Conservation (phyloP, 306 rosid species). For the Casuarina equisetifolia region DNA sequence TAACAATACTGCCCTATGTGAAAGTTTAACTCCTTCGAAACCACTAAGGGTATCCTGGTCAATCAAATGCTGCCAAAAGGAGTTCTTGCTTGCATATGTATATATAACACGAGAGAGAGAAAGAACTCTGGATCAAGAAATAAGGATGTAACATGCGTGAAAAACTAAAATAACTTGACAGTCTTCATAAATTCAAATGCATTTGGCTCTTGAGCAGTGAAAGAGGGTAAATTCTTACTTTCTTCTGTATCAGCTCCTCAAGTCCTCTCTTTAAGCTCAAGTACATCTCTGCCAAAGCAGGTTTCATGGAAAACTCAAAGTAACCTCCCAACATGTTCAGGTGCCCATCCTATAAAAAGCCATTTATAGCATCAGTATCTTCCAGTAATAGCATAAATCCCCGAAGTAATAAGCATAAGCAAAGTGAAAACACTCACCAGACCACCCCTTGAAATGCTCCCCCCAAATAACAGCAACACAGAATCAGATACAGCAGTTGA, state of each 20-base stretch:
- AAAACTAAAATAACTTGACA: slow-evolving; percentile 4
- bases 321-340: slow-evolving; percentile 60
- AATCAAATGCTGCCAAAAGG: neutral
- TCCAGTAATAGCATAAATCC: slow-evolving; percentile 5
- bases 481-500: slow-evolving; percentile 92
- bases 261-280: slow-evolving; percentile 64
- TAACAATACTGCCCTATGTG: neutral
- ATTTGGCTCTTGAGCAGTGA: slow-evolving; percentile 13
- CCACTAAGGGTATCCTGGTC: neutral
- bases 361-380: slow-evolving; percentile 12
- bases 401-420: slow-evolving; percentile 5
- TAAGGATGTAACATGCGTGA: slow-evolving; percentile 3
- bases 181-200: slow-evolving; percentile 7
- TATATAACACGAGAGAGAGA: neutral
- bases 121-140: slow-evolving; percentile 14
- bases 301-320: slow-evolving; percentile 90
- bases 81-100: neutral
- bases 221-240: slow-evolving; percentile 44
- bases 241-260: slow-evolving; percentile 71
- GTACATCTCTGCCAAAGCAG: slow-evolving; percentile 70
- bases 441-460: slow-evolving; percentile 70
- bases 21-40: neutral
- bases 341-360: slow-evolving; percentile 56
- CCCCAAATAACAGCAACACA: slow-evolving; percentile 83
- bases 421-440: slow-evolving; percentile 44